Evolutionary conservation across 2,329 filamentous ascomycete species (phyloP), one percentile per base, ranked within the genome.

Genomic region (Talaromyces sp.): DNA sequence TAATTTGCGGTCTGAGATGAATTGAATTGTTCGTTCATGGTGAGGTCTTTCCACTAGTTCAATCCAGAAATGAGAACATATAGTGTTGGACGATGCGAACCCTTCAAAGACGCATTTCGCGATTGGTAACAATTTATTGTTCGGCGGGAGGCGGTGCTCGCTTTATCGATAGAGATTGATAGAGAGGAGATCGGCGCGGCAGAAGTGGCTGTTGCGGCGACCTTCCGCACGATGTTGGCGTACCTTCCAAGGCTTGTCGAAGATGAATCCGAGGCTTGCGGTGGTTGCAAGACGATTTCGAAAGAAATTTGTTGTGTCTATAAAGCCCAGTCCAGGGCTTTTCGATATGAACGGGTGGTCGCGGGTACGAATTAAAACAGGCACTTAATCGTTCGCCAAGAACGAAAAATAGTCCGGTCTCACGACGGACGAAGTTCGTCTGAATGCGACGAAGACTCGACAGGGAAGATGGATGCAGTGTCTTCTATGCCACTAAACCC

Each of bases 91-190:
- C 13, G 15, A 45, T 59, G 25, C n/a, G 56, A 43, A 25, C 39
- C 22, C 56, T 41, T 63, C 49, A 63, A 63, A 45, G 27, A 57
- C 15, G 39, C 61, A 63, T 63, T 57, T 63, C 61, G 50, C 45
- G n/a, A 57, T 33, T 37, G 33, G 15, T 59, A 43, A 13, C 17
- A 5, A 9, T 7, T 54, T 25, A n/a, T 25, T 19, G 25, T 4
- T 33, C 10, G 15, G 27, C 31, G 49, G 31, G 37, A 31, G 41
- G n/a, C 31, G 41, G 31, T 57, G 52, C 39, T 39, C 22, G 61
- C 49, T 57, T 63, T 63, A 57, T 63, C 61, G 61, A 56, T 56
- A 56, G 37, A 45, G 37, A 41, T 39, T 47, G 60, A 62, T 22
- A 50, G 2, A 27, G 11, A 37, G 10, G 11, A 33, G 37, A 56